phyloP scores from a whole-genome alignment of 345 rosid genomes.

The Syzygium aqueum region DNA sequence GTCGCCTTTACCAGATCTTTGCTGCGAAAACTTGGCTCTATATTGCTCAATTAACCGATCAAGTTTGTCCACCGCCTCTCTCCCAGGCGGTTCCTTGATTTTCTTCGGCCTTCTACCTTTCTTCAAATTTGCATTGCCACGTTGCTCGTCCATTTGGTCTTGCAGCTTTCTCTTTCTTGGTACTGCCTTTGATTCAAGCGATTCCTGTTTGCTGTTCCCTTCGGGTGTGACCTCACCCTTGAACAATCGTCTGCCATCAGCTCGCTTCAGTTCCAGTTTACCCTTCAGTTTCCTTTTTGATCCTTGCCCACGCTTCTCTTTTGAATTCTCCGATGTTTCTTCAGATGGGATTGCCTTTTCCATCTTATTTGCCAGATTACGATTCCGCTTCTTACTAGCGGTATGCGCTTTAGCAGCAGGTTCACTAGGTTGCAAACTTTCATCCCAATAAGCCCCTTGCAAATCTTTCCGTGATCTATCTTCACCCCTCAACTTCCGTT shows the following conservation, averaged over 20 bases:
- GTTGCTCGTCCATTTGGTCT: constrained; percentile 11
- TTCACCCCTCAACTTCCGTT: constrained; percentile 35
- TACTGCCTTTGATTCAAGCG: constrained; percentile 1
- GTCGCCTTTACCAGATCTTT: constrained; percentile 27
- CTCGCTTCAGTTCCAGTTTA: constrained; percentile 6
- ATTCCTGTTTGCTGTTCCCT: constrained; percentile 4
- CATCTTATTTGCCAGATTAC: constrained; percentile 9
- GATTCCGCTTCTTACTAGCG: background rate
- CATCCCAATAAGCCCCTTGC: constrained; percentile 5
- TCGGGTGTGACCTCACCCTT: constrained; percentile 1
- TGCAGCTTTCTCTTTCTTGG: constrained; percentile 31
- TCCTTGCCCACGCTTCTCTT: background rate
- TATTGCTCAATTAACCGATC: constrained; percentile 66
- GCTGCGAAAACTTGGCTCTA: constrained; percentile 57
- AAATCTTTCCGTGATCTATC: constrained; percentile 3
- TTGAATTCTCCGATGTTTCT: constrained; percentile 7
- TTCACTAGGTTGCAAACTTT: constrained; percentile 8
- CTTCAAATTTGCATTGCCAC: constrained; percentile 12
- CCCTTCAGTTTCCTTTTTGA: constrained; percentile 6
- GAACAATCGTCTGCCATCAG: background rate
- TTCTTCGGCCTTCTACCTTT: constrained; percentile 34
- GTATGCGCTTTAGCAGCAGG: background rate
- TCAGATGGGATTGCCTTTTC: constrained; percentile 2
- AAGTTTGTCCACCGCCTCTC: constrained; percentile 50
- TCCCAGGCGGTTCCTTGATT: constrained; percentile 35